Evolutionary conservation across 2,329 filamentous ascomycete species (phyloP).

Genomic region (Arthroderma uncinatum): DNA sequence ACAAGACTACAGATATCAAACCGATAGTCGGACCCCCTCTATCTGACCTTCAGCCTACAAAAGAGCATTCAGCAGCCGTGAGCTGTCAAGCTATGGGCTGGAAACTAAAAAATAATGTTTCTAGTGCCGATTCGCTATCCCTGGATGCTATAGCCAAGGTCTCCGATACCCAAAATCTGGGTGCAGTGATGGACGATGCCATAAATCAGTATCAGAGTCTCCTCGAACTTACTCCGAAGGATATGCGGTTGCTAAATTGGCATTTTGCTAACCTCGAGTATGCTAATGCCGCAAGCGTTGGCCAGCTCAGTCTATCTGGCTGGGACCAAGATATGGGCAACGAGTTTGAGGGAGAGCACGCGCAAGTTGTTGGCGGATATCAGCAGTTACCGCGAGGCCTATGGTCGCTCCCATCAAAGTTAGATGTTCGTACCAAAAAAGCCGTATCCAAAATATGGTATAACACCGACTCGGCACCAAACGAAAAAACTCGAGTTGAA

Average conservation of each 20-base stretch:
- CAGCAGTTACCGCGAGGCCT: slow-evolving; percentile 85
- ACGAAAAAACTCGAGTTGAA: slow-evolving; percentile 50
- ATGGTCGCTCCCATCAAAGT: slow-evolving; percentile 60
- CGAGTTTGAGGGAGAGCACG: slow-evolving; percentile 91
- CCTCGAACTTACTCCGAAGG: slow-evolving; percentile 70
- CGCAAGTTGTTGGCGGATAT: slow-evolving; percentile 87
- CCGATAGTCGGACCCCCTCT: slow-evolving; percentile 34
- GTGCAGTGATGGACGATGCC: slow-evolving; percentile 85
- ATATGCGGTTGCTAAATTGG: slow-evolving; percentile 90
- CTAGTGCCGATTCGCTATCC: slow-evolving; percentile 56
- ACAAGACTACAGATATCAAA: slow-evolving; percentile 43
- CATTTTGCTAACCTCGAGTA: slow-evolving; percentile 98
- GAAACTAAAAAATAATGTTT: slow-evolving; percentile 55
- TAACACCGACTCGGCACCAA: slow-evolving; percentile 30
- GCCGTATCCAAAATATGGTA: slow-evolving; percentile 65
- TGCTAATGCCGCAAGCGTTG: slow-evolving; percentile 82
- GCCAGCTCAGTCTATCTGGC: slow-evolving; percentile 72
- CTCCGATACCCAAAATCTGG: slow-evolving; percentile 59
- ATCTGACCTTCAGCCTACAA: slow-evolving; percentile 53
- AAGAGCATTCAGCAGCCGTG: slow-evolving; percentile 60
- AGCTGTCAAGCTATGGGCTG: slow-evolving; percentile 77
- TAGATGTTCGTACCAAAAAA: slow-evolving; percentile 66
- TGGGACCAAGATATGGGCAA: slow-evolving; percentile 98
- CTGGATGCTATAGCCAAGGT: slow-evolving; percentile 54
- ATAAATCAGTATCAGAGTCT: slow-evolving; percentile 76